These are phyloP conservation scores for Pseudohalonectria lignicola DNA, from an alignment of 2,329 filamentous ascomycete genomes.

Conservation along the genomic window DNA sequence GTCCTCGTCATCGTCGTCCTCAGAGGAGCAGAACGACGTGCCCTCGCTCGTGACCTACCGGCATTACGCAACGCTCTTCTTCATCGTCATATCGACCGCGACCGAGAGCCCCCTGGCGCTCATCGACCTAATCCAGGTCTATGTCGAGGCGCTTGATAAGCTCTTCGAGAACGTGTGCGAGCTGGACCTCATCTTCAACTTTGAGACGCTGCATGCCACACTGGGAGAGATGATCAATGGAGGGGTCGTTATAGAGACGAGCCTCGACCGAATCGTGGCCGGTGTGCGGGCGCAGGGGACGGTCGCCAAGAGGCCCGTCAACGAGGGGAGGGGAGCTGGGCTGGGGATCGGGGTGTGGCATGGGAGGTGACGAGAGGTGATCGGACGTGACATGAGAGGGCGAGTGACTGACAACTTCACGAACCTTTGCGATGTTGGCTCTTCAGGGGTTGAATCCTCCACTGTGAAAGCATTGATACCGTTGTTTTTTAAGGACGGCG, in stretches of 20 bases:
- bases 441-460: no score
- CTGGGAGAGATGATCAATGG: slow-evolving; percentile 92
- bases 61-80: slow-evolving; percentile 95
- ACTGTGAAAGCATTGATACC: no score
- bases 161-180: slow-evolving; percentile 99
- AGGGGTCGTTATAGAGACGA: slow-evolving; percentile 89
- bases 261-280: slow-evolving; percentile 75
- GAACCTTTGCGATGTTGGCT: no score
- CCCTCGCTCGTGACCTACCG: slow-evolving; percentile 96
- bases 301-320: slow-evolving; percentile 69
- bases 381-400: background rate
- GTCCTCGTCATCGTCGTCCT: slow-evolving; percentile 46
- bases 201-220: slow-evolving; percentile 87
- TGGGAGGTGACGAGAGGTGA: slow-evolving; percentile 19
- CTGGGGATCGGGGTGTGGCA: slow-evolving; percentile 45
- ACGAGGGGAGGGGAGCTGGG: slow-evolving; percentile 41
- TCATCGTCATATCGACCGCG: slow-evolving; percentile 94
- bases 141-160: slow-evolving; percentile 88
- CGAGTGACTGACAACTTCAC: no score
- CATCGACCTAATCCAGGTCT: slow-evolving; percentile 95
- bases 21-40: slow-evolving; percentile 70
- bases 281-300: slow-evolving; percentile 70
- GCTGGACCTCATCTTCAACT: slow-evolving; percentile 97
- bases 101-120: slow-evolving; percentile 92
- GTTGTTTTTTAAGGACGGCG: no score